phyloP scores from a whole-genome alignment of 192 early-diverging fungal genomes.

The Dissophora ornata region DNA sequence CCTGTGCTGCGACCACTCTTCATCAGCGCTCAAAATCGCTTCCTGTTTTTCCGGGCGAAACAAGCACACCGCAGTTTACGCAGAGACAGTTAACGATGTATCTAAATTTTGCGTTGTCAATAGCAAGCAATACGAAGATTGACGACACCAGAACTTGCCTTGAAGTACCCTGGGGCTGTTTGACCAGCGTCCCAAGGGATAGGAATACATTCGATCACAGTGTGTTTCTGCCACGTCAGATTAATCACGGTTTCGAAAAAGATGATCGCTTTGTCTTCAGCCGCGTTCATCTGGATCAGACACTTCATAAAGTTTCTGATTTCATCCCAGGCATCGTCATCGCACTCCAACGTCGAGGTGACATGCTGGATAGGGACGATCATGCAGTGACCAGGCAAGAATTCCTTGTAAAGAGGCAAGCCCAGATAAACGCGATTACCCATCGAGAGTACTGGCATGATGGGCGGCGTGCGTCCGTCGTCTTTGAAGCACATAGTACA shows the following conservation, averaged over 20 bases:
- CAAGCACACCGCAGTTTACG: too few relatives aligned
- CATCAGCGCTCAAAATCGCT: constrained; percentile 77
- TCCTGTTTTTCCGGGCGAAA: too few relatives aligned
- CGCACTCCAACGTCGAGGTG: constrained; percentile 82
- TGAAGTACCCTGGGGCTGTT: constrained; percentile 88
- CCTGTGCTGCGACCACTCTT: constrained; percentile 91
- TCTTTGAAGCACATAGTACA: constrained; percentile 86
- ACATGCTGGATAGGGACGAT: constrained; percentile 93
- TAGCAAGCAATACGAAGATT: too few relatives aligned
- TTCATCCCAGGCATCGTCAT: constrained; percentile 95
- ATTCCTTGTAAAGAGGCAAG: constrained; percentile 76
- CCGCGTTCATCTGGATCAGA: constrained; percentile 88
- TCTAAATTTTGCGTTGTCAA: too few relatives aligned
- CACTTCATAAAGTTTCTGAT: constrained; percentile 97
- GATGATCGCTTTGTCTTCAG: constrained; percentile 71
- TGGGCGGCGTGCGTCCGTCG: constrained; percentile 65
- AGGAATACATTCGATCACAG: constrained; percentile 93
- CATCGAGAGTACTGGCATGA: constrained; percentile 77
- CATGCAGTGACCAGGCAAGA: constrained; percentile 88
- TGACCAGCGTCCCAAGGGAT: constrained; percentile 79
- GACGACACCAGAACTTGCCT: constrained; percentile 57
- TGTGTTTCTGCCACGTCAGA: constrained; percentile 80
- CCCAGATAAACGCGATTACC: constrained; percentile 84
- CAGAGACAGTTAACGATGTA: not conserved
- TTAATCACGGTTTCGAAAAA: constrained; percentile 95